A percentile compares a stretch with the other conserved stretches of the same genome.
These are phyloP conservation scores for Vigna mungo DNA, from an alignment of 306 rosid species.

Conservation along the genomic window DNA sequence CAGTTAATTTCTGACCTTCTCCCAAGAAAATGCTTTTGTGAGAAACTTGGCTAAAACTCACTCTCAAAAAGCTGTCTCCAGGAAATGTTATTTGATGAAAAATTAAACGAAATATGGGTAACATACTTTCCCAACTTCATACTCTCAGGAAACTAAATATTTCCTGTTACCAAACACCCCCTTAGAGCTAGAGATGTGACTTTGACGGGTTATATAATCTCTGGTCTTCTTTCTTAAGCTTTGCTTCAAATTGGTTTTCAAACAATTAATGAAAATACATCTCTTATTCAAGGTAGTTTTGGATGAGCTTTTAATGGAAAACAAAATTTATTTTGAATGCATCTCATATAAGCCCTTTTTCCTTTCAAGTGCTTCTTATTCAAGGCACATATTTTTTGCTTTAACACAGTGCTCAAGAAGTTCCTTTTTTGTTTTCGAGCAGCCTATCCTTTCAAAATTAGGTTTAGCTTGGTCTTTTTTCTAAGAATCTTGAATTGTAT, in stretches of 20 bases:
- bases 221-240: constrained; percentile 32
- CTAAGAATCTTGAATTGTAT: not conserved
- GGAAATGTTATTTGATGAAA: no score
- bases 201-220: constrained; percentile 26
- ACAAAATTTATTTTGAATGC: not conserved
- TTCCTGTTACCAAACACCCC: no score
- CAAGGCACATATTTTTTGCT: not conserved
- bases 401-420: constrained; percentile 2
- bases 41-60: no score
- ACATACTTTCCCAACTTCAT: no score
- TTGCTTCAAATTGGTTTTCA: constrained; percentile 31
- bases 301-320: constrained; percentile 20
- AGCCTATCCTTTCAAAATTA: constrained; percentile 28
- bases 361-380: no score
- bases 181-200: not conserved
- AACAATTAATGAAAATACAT: constrained; percentile 26
- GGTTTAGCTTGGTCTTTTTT: constrained; percentile 16
- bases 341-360: no score
- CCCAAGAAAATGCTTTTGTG: no score
- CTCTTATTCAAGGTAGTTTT: constrained; percentile 14
- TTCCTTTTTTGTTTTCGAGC: constrained; percentile 5
- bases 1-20: no score
- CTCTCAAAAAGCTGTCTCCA: no score
- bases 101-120: no score
- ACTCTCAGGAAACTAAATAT: no score